Percentiles rank a stretch among this genome's conserved stretches.
These are phyloP conservation scores for Clonostachys chloroleuca DNA, from an alignment of 2,329 filamentous ascomycete genomes.

Conservation along the genomic window DNA sequence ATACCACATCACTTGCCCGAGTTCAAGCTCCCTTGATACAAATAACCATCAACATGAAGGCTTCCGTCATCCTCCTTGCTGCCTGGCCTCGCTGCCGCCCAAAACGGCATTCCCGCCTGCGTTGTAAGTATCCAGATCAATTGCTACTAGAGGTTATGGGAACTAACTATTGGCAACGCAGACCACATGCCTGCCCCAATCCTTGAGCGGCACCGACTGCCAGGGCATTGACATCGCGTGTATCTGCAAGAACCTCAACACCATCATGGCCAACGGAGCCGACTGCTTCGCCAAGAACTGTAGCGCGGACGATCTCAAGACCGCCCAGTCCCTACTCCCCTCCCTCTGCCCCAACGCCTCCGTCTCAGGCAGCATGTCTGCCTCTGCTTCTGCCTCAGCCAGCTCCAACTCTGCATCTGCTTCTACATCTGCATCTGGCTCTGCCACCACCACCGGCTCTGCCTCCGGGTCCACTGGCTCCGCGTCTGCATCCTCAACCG, in stretches of 20 bases:
- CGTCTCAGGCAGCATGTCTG: background rate
- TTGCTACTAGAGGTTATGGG: too few species aligned
- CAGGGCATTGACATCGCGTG: constrained; percentile 1
- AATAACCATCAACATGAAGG: background rate
- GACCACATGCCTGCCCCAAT: too few species aligned
- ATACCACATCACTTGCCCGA: too few species aligned
- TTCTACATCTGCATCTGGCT: background rate
- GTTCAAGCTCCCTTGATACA: too few species aligned
- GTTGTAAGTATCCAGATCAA: background rate
- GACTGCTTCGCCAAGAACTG: constrained; percentile 2
- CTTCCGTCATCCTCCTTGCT: constrained; percentile 2
- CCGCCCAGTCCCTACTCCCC: background rate
- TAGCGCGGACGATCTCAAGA: background rate
- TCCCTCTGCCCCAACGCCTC: background rate
- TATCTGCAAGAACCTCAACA: constrained; percentile 1
- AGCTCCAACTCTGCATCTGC: background rate
- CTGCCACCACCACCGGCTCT: background rate
- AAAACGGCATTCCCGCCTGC: constrained; percentile 1
- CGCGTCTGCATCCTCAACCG: background rate
- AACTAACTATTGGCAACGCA: too few species aligned
- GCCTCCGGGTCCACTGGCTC: background rate
- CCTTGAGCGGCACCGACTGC: background rate
- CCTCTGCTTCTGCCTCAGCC: background rate
- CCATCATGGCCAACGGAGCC: background rate
- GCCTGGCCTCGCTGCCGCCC: constrained; percentile 2